Base-by-base conservation (phyloP, 768 basidiomycete genomes). In the Fomitopsis serialis region DNA sequence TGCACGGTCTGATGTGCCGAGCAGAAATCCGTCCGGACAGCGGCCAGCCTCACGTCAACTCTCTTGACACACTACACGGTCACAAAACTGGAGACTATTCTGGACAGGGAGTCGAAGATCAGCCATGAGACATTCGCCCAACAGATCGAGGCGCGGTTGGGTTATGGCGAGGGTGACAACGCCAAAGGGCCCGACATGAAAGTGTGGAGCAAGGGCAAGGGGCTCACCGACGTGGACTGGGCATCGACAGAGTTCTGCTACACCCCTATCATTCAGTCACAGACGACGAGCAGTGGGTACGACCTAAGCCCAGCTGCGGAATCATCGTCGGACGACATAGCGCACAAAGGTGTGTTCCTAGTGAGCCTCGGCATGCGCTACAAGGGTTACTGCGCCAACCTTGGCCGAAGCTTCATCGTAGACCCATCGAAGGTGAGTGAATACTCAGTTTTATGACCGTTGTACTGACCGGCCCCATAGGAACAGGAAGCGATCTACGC, bases 211-310 rank as follows among this genome's bases (percentile, higher is more conserved):
- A 78, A 89, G 63, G 87, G 82, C 13, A 84, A 85, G 46, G 82
- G 80, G 6, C 65, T 92, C 32, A 81, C 76, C 53, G 86, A 91
- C 48, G 93, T 93, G 52, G 93, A 99, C 65, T 96, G 90, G 82
- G 73, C 76, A n/a, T 79, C 85, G 2, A 87, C 89, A 6, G 97
- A 99, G 69, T 96, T 95, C 70, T 89, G 90, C 60, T 98, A 96
- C 69, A 82, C 90, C 2, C 94, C 96, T 2, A 95, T 98, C 67
- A 91, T 98, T 65, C 96, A 98, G 60, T 98, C 95, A 6, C 87
- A 87, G 40, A 88, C 91, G 8, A 87, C 87, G 34, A 80, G 77
- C 55, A 76, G 79, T 10, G 89, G 91, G 7, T 98, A 96, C 67
- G 96, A 98, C 67, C 74, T 98, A 45, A 83, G 86, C 54, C 86